Conservation (phyloP, 2,329 filamentous ascomycete genomes). For the Penicillium sp. region DNA sequence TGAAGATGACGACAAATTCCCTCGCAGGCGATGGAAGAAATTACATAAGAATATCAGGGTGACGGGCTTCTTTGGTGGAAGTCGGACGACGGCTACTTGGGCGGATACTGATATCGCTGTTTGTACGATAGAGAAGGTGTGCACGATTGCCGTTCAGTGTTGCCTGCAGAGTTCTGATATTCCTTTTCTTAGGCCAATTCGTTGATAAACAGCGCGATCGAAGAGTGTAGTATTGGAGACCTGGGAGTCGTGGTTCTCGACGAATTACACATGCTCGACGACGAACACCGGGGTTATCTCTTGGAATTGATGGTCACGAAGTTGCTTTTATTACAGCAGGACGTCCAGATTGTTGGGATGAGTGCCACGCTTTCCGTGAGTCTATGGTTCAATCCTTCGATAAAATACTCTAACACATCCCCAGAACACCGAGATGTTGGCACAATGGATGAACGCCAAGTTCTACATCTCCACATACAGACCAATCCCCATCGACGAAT, state of each 20-base stretch:
- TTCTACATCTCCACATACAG: constrained; percentile 71
- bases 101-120: constrained; percentile 73
- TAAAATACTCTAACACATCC: background rate
- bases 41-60: constrained; percentile 62
- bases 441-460: constrained; percentile 67
- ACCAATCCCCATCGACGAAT: constrained; percentile 72
- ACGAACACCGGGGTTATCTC: constrained; percentile 71
- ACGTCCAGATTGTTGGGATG: constrained; percentile 73
- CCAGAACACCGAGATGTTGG: constrained; percentile 68
- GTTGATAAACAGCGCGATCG: constrained; percentile 69
- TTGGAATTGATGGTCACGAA: constrained; percentile 74
- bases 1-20: constrained; percentile 35
- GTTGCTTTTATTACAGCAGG: constrained; percentile 64
- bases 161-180: constrained; percentile 1
- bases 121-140: constrained; percentile 72
- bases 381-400: background rate
- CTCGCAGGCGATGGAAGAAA: constrained; percentile 54
- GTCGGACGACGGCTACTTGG: constrained; percentile 65
- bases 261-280: constrained; percentile 79
- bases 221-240: constrained; percentile 64
- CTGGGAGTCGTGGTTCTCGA: constrained; percentile 69
- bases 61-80: constrained; percentile 72
- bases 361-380: constrained; percentile 71
- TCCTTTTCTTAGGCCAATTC: constrained; percentile 61
- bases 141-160: constrained; percentile 29